Conservation (phyloP, 495 filamentous ascomycete species). For the Lasiosphaeria hispida region DNA sequence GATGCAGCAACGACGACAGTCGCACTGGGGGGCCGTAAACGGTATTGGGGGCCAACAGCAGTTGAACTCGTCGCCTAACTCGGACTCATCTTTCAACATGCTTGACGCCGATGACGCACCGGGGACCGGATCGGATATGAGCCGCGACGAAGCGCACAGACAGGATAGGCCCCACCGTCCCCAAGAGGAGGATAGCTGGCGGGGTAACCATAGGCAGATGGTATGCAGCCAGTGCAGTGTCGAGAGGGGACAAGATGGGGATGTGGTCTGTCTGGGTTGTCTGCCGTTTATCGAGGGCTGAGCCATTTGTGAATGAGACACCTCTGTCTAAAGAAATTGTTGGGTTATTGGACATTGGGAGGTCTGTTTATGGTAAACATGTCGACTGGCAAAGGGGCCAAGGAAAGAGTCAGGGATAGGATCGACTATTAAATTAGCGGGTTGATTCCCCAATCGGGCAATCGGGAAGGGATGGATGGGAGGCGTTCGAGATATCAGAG, state of each 20-base stretch:
- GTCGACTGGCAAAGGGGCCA: too few species aligned
- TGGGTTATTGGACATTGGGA: neutral
- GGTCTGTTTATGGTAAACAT: too few species aligned
- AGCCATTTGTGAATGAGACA: neutral
- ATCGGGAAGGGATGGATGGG: too few species aligned
- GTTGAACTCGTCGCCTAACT: neutral
- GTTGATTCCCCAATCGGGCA: too few species aligned
- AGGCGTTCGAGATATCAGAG: too few species aligned
- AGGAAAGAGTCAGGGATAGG: too few species aligned
- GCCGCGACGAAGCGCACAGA: neutral
- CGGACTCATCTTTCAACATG: conserved; percentile 39
- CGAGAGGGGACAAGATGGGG: conserved; percentile 43
- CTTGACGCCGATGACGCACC: conserved; percentile 34
- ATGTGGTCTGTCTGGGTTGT: conserved; percentile 48
- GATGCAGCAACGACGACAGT: neutral
- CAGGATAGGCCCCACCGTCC: neutral
- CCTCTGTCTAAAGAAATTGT: neutral
- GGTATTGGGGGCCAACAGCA: neutral
- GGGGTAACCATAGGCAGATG: conserved; percentile 37
- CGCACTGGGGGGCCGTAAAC: neutral
- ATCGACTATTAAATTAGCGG: too few species aligned
- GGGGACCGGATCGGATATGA: neutral
- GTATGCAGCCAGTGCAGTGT: conserved; percentile 50
- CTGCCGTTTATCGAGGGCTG: conserved; percentile 42
- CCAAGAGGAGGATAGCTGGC: conserved; percentile 26